Percentiles rank a stretch among this genome's conserved stretches.
phyloP scores from a whole-genome alignment of 305 asterid species.

The Solanum aculeatissimum region DNA sequence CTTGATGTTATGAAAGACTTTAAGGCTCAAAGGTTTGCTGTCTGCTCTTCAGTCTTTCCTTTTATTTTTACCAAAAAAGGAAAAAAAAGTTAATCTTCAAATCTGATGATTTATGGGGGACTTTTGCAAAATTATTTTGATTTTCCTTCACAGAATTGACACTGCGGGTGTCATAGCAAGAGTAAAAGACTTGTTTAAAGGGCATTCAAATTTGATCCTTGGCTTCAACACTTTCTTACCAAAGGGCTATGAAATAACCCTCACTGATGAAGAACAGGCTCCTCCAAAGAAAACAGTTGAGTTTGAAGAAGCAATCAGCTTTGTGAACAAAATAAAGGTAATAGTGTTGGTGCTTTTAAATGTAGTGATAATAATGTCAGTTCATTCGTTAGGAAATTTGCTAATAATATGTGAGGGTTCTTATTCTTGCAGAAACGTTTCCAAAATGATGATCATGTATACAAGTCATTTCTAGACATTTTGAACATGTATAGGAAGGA shows the following conservation, averaged over 20 bases:
- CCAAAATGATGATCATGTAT: conserved; percentile 82
- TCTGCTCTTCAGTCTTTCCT: conserved; percentile 1
- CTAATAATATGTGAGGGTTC: conserved; percentile 1
- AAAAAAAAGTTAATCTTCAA: neutral
- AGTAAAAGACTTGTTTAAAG: conserved; percentile 92
- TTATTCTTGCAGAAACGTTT: conserved; percentile 69
- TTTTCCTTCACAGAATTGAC: conserved; percentile 54
- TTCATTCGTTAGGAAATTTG: neutral
- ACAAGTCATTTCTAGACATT: conserved; percentile 91
- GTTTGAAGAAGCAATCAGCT: conserved; percentile 92
- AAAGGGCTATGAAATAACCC: conserved; percentile 91
- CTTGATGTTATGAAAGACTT: conserved; percentile 99
- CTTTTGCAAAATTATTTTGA: neutral
- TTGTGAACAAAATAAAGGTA: conserved; percentile 95
- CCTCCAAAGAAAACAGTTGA: conserved; percentile 90
- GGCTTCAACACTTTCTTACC: conserved; percentile 99
- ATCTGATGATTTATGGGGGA: neutral
- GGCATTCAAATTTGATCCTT: conserved; percentile 84
- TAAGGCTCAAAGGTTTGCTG: conserved; percentile 87
- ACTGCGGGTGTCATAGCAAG: conserved; percentile 85
- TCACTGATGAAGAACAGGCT: conserved; percentile 74
- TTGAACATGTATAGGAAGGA: conserved; percentile 97
- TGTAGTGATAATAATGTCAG: neutral
- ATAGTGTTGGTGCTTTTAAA: neutral
- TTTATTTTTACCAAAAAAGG: neutral